Evolutionary conservation across 805 yeast genomes (phyloP).

Genomic region (Soucietia sequanensis): DNA sequence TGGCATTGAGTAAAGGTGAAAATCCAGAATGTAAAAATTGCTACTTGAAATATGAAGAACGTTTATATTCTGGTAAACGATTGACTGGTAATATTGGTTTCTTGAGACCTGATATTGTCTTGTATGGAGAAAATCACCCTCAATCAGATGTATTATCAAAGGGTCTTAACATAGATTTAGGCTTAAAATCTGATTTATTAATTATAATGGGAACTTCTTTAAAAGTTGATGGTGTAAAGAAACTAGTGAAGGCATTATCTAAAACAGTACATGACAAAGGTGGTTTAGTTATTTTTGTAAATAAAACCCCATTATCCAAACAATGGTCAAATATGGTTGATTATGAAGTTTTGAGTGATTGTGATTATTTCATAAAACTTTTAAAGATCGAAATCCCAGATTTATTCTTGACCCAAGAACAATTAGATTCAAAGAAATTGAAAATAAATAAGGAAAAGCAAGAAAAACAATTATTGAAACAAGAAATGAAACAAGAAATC

Average conservation of each 20-base stretch:
- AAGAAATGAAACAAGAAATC: conserved; percentile 4
- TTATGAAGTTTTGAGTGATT: conserved; percentile 74
- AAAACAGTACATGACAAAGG: conserved; percentile 71
- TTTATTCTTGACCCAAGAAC: conserved; percentile 59
- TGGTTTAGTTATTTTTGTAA: conserved; percentile 76
- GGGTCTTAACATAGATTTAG: conserved; percentile 65
- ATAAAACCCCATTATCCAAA: conserved; percentile 61
- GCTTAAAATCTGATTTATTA: conserved; percentile 68
- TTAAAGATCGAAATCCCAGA: conserved; percentile 56
- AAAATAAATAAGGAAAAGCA: conserved; percentile 11
- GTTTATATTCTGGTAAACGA: conserved; percentile 72
- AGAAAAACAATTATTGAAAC: conserved; percentile 2
- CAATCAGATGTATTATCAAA: conserved; percentile 74
- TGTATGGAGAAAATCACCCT: conserved; percentile 95
- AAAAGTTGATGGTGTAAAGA: conserved; percentile 85
- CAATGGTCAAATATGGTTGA: conserved; percentile 75
- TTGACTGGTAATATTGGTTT: conserved; percentile 68
- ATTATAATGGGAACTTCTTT: conserved; percentile 92
- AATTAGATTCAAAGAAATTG: conserved; percentile 42
- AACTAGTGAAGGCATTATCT: conserved; percentile 67
- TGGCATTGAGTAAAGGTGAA: conserved; percentile 54
- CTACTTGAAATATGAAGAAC: conserved; percentile 49
- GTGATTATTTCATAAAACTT: conserved; percentile 74
- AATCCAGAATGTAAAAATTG: conserved; percentile 81
- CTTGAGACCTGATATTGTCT: conserved; percentile 83